Conservation (phyloP, 2,329 filamentous ascomycete genomes). For the Colletotrichum incanum region DNA sequence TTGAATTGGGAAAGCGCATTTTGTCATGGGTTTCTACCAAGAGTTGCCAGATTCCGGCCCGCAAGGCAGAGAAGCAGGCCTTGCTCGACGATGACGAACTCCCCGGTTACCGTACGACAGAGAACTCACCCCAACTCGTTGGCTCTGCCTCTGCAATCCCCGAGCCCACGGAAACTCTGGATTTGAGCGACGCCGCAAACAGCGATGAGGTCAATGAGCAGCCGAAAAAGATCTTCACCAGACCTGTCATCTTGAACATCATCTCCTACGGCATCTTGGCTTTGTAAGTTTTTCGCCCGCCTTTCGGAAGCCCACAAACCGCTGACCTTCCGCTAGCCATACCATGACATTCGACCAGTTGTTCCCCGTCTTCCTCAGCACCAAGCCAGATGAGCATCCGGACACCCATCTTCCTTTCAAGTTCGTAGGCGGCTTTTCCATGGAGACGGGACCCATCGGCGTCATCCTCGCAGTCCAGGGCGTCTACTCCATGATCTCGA, state of each 20-base stretch:
- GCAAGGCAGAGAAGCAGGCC: constrained; percentile 71
- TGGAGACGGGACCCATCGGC: constrained; percentile 88
- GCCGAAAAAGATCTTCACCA: constrained; percentile 78
- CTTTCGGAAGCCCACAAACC: constrained; percentile 25
- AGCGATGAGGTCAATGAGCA: constrained; percentile 8
- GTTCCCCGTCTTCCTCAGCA: constrained; percentile 92
- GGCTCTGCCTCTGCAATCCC: constrained; percentile 50
- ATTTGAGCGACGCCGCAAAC: constrained; percentile 46
- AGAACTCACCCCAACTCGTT: constrained; percentile 67
- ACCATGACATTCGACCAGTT: constrained; percentile 97
- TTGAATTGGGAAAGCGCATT: constrained; percentile 83
- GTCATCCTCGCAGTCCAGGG: constrained; percentile 92
- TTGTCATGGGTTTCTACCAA: constrained; percentile 60
- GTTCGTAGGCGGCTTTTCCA: constrained; percentile 88
- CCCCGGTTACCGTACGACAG: constrained; percentile 78
- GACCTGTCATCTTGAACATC: constrained; percentile 89
- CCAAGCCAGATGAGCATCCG: constrained; percentile 62
- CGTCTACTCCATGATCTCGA: constrained; percentile 89
- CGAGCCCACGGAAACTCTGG: constrained; percentile 54
- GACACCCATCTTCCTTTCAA: constrained; percentile 80
- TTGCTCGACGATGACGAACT: constrained; percentile 75
- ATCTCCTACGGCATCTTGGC: constrained; percentile 92
- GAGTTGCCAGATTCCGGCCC: constrained; percentile 53
- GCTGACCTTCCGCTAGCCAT: constrained; percentile 73
- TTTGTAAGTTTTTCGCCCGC: constrained; percentile 77